Conservation (phyloP, 176 grass and related monocot species). For the Phyllostachys edulis region DNA sequence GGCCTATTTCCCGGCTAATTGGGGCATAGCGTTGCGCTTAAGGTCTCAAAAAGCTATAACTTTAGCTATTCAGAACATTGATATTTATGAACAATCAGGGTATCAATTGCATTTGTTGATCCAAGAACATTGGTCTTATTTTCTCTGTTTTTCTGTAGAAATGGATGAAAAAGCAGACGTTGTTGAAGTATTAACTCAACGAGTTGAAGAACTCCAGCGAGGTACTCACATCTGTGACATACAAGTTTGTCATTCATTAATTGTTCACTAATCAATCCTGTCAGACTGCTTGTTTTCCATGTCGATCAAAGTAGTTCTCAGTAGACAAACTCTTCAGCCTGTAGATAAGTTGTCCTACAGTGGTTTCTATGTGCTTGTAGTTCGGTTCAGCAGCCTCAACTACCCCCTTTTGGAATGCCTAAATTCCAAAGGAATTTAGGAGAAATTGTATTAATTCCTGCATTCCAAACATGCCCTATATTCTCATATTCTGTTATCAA, state of each 20-base stretch:
- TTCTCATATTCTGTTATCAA: neutral
- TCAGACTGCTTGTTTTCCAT: neutral
- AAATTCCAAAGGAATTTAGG: neutral
- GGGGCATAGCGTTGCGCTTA: neutral
- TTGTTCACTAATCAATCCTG: neutral
- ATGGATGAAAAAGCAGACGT: conserved; percentile 53
- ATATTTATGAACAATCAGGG: neutral
- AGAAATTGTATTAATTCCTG: neutral
- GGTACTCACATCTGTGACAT: conserved; percentile 35
- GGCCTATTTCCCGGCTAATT: neutral
- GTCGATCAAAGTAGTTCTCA: neutral
- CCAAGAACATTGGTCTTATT: conserved; percentile 25
- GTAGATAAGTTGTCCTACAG: conserved; percentile 6
- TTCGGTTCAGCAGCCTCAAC: neutral
- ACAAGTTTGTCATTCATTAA: conserved; percentile 17
- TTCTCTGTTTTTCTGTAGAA: conserved; percentile 31
- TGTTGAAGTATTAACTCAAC: conserved; percentile 50
- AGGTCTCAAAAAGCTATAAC: neutral
- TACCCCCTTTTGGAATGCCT: neutral
- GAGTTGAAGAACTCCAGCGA: conserved; percentile 72
- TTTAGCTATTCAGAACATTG: neutral
- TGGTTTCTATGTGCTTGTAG: conserved; percentile 7
- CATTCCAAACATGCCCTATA: neutral
- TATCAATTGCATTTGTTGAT: conserved; percentile 4
- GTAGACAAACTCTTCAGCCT: neutral